phyloP scores from a whole-genome alignment of 2,329 filamentous ascomycete species.

The Cladosporium sp. region DNA sequence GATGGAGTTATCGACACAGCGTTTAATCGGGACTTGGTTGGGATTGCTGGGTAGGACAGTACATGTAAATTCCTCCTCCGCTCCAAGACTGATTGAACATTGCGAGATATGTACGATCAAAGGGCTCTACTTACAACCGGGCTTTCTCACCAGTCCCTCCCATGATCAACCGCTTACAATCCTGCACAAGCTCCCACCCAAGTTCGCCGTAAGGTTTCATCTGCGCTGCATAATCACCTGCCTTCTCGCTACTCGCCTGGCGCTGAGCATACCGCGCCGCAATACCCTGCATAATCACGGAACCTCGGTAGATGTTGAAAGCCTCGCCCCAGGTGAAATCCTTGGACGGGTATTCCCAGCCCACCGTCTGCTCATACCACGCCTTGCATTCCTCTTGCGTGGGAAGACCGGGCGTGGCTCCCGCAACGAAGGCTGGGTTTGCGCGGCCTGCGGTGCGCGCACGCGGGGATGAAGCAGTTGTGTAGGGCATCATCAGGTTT shows the following conservation, averaged over 20 bases:
- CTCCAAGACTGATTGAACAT: too few species aligned
- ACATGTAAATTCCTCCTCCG: too few species aligned
- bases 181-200: slow-evolving; percentile 68
- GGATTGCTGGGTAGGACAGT: too few species aligned
- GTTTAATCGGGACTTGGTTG: too few species aligned
- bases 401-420: slow-evolving; percentile 62
- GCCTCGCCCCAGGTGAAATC: slow-evolving; percentile 61
- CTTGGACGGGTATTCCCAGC: slow-evolving; percentile 60
- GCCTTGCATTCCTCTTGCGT: slow-evolving; percentile 52
- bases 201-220: slow-evolving; percentile 69
- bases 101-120: too few species aligned
- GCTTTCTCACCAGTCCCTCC: slow-evolving; percentile 32
- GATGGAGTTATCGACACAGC: too few species aligned
- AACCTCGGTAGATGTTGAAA: slow-evolving; percentile 56
- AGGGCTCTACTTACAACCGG: slow-evolving; percentile 15
- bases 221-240: slow-evolving; percentile 64
- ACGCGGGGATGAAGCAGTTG: slow-evolving; percentile 36
- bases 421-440: slow-evolving; percentile 54
- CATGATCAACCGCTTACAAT: slow-evolving; percentile 33
- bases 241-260: slow-evolving; percentile 85
- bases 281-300: slow-evolving; percentile 78
- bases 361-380: slow-evolving; percentile 65
- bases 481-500: slow-evolving; percentile 60
- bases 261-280: slow-evolving; percentile 77
- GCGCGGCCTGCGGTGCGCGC: slow-evolving; percentile 37